Base-by-base conservation (phyloP, 1,284 basidiomycete genomes). In the Puccinia hordei region DNA sequence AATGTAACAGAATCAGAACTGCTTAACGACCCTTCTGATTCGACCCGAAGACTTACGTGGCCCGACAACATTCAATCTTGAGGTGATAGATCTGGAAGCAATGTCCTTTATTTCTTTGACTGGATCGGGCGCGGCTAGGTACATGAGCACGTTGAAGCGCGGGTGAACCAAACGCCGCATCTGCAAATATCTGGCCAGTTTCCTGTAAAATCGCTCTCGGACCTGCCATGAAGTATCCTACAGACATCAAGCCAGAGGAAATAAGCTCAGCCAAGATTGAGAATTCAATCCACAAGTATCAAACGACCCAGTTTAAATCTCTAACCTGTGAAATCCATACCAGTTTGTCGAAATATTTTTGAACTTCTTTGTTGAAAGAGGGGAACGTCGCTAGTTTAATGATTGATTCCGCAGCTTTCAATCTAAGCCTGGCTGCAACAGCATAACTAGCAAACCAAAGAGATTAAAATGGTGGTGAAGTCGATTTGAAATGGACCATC, bases 191-290 rank as follows among this genome's bases (percentile, higher is more conserved):
- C 88, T 85, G 8, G 91, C 86, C 5, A 96, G 87, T 86, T 95
- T 96, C 68, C 88, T 89, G 73, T 98, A 85, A 86, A 97, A 93
- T 3, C 84, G 86, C 78, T 90, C 87, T 57, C 97, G 93, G 59
- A 99, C 93, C 82, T 93, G 90, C 85, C 91, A 98, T 84, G 91
- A 93, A 0, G 92, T 88, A 84, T 99, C 96, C 92, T 95, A 82
- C 61, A 69, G 24, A 46, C 19, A 41, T 6, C 8, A 4, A 66
- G 63, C 5, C 13, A 66, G 57, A 27, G 22, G 72, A 13, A 19
- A 63, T 22, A 19, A 51, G 53, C 79, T 76, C 75, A 76, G 41
- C 63, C n/a, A 24, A 46, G 63, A 74, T 81, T 35, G 77, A 53
- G 12, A 38, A 17, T 63, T 44, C 13, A 30, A n/a, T 41, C 24